Evolutionary conservation across 805 yeast species (phyloP), one percentile per base, ranked within the genome.

Genomic region (Ogataea methanolica): DNA sequence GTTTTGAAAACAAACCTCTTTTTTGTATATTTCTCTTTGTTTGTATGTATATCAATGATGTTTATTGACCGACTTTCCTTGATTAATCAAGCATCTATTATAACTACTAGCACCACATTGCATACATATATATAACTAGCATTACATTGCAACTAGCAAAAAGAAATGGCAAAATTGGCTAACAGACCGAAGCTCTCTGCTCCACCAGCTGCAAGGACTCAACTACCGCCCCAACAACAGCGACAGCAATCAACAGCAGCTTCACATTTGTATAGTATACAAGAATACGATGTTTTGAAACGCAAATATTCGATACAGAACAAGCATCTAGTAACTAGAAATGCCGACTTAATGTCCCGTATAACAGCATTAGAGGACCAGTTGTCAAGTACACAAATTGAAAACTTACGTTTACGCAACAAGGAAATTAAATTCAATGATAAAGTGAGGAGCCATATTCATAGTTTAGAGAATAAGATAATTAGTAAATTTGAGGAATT

Each of bases 311-410:
- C 61, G 6, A 60, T 59, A n/a, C 83, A 79, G 56, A 85, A 85
- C 62, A 71, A 70, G 45, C 73, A 76, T n/a, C 63, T 85, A 26
- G 88, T 88, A 1, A 78, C 73, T 51, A 76, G 74, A 43, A 83
- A 81, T 59, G 74, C 84, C 3, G 60, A 71, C 21, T 66, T 83
- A 59, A 69, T 75, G 71, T 60, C 73, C 36, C 77, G 71, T 52
- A 68, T 84, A 23, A 62, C 74, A 4, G 79, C 74, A 29, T 61
- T 85, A 60, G 88, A 83, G 60, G 59, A 65, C 12, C 75, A 71
- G 48, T 60, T 82, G 23, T 49, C 57, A 31, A 44, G 41, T 5
- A 38, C 52, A 1, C 59, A 61, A 29, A 47, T 55, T 34, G 61
- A 65, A 50, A 65, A 55, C 50, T 54, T 51, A 64, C 61, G 42